These are phyloP conservation scores for Bacidia rubella DNA, from an alignment of 495 filamentous ascomycete species.

Conservation along the genomic window DNA sequence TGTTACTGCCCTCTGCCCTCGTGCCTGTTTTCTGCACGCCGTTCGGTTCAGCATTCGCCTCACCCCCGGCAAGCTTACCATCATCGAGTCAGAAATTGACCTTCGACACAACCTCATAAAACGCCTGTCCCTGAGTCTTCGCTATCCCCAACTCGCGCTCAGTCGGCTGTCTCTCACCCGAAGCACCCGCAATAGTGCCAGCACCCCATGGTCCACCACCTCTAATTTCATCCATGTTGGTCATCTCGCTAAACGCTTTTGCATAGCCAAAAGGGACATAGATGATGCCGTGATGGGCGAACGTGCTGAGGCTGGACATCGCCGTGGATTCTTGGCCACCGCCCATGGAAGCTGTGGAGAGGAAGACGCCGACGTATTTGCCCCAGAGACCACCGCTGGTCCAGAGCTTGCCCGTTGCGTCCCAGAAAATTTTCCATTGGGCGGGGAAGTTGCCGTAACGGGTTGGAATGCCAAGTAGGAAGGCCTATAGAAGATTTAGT, in stretches of 20 bases:
- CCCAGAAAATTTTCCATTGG: slow-evolving; percentile 90
- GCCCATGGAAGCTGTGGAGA: slow-evolving; percentile 67
- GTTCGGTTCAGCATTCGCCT: background rate
- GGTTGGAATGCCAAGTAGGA: slow-evolving; percentile 95
- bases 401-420: slow-evolving; percentile 67
- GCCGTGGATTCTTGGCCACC: slow-evolving; percentile 91
- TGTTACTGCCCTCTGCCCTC: background rate
- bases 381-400: slow-evolving; percentile 59
- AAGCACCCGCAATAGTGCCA: slow-evolving; percentile 68
- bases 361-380: slow-evolving; percentile 87
- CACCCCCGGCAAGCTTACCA: background rate
- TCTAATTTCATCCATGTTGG: slow-evolving; percentile 60
- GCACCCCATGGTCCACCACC: slow-evolving; percentile 90
- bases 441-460: slow-evolving; percentile 95
- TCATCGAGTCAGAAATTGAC: slow-evolving; percentile 59
- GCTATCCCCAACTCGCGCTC: slow-evolving; percentile 65
- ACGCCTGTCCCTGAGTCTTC: slow-evolving; percentile 66
- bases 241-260: slow-evolving; percentile 53
- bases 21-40: background rate
- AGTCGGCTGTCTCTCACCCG: slow-evolving; percentile 72
- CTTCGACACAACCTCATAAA: slow-evolving; percentile 69
- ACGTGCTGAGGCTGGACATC: slow-evolving; percentile 69
- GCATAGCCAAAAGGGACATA: slow-evolving; percentile 91
- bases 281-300: slow-evolving; percentile 88
- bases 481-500: slow-evolving; percentile 28